Base-by-base conservation (phyloP, 805 yeast genomes). In the Nakazawaea anatomiae region DNA sequence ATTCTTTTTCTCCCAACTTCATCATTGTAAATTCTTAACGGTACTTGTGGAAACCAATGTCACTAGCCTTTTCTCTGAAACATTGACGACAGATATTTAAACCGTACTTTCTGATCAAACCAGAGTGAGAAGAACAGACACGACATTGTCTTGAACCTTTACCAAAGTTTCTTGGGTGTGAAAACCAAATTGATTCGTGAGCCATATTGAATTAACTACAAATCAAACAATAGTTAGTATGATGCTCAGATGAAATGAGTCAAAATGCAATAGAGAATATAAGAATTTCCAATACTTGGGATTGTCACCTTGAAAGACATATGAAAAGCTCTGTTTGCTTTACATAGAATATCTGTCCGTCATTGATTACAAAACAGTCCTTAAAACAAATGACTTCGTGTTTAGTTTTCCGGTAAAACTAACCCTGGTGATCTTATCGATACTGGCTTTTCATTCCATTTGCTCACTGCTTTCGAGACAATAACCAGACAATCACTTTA, bases 81-180 rank as follows among this genome's bases (percentile, higher is more conserved):
- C 97, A 92, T 84, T 94, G 99, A 88, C 99, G 96, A 82, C 97
- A 92, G 85, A 94, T 84, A 91, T 90, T 86, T 73, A 94, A 82
- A 73, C 96, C 99, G 94, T 94, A 94, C 84, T 94, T 94, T 89
- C 99, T 92, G 85, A 94, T 89, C 77, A 94, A 88, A 85, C 98
- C 98, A 68, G 89, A 77, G 91, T 92, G 97, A 78, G 98, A 89
- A 70, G 96, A 83, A 76, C 96, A 89, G 83, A 92, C 91, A 79
- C 98, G 94, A 85, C 98, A 94, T 82, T 89, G 94, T 83, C 99
- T 96, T 71, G 98, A 88, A 82, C 99, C 99, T 89, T 94, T 94
- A 80, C 99, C 99, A 90, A 83, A 92, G 80, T 87, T 91, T 89
- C 98, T 89, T 85, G 99, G 99, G 96, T 94, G 99, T 76, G 98